phyloP scores from a whole-genome alignment of 1,139 yeast species.

The Geotrichum armillariae region DNA sequence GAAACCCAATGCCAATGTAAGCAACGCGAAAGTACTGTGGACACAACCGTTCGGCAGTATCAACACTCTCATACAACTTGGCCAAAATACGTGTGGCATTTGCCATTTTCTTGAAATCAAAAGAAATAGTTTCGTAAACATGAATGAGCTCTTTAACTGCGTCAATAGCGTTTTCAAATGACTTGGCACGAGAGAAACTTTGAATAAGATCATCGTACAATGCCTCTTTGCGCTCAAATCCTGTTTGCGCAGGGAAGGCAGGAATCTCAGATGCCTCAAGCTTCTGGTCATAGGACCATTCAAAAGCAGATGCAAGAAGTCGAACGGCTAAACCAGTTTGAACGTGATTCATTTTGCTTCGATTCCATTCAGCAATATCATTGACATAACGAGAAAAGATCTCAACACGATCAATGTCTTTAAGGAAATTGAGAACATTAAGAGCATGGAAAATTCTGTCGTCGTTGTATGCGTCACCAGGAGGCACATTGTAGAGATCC shows the following conservation, averaged over 20 bases:
- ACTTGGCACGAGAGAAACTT: conserved; percentile 69
- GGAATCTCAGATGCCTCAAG: conserved; percentile 65
- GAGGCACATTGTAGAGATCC: conserved; percentile 73
- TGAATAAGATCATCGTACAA: conserved; percentile 70
- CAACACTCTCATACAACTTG: conserved; percentile 65
- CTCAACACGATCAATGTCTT: conserved; percentile 79
- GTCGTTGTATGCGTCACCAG: conserved; percentile 81
- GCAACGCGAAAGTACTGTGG: conserved; percentile 81
- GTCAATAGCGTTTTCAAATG: conserved; percentile 74
- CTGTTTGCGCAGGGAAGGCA: conserved; percentile 72
- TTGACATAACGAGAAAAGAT: conserved; percentile 75
- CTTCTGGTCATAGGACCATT: conserved; percentile 65
- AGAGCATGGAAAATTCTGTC: conserved; percentile 81
- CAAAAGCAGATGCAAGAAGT: conserved; percentile 71
- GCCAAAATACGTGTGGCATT: conserved; percentile 71
- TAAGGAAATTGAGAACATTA: conserved; percentile 72
- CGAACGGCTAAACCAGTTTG: conserved; percentile 86
- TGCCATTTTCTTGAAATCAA: conserved; percentile 75
- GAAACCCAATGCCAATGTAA: conserved; percentile 85
- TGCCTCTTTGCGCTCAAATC: conserved; percentile 79
- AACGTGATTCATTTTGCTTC: conserved; percentile 61
- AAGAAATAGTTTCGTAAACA: conserved; percentile 71
- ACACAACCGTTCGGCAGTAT: conserved; percentile 63
- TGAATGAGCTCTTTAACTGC: conserved; percentile 75
- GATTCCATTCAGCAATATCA: conserved; percentile 67